Evolutionary conservation across 2,329 filamentous ascomycete species (phyloP), one percentile per base, ranked within the genome.

Genomic region (Trichophaea hybrida): DNA sequence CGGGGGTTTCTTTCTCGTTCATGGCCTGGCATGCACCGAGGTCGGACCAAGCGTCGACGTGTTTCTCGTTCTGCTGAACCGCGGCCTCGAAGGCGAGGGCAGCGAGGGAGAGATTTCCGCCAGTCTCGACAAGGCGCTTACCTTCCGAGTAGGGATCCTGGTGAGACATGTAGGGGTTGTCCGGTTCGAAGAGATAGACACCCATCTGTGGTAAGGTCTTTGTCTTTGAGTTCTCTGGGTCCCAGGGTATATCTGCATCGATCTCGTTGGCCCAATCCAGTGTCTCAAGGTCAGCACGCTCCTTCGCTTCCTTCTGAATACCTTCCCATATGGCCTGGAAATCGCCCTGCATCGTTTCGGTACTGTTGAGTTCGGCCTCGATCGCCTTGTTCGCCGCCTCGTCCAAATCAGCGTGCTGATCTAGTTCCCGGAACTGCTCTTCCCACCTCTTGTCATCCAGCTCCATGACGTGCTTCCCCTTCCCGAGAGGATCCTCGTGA

Each of bases 1-100:
- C 93, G 0, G 93, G 91, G 6, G 88, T 86, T 73, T 98, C 93
- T 75, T 98, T 98, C 73, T 98, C 93, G 72, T 98, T 98, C 72
- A 98, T 93, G 17, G 93, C 93, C 74, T 98, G 93, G 15, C 90
- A 87, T 57, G 85, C 84, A 57, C 93, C 93, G 35, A 98, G 80
- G 69, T 89, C 85, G 7, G 90, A 88, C 93, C 93, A 98, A 2
- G 93, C 93, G 58, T 94, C 86, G 40, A 91, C 82, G 71, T 97
- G 91, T 58, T 85, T 78, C 0, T 88, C 81, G 63, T 95, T 83
- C 74, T 91, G 89, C 72, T 96, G 90, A 4, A 91, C 88, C 1
- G 93, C 93, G 15, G 93, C 89, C 74, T 98, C 93, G 68, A 98
- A 98, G 0, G 93, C 93, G 53, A 98, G 76, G 0, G 93, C 89